Evolutionary conservation across 2,329 filamentous ascomycete species (phyloP).

Genomic region (Calonectria naviculata): DNA sequence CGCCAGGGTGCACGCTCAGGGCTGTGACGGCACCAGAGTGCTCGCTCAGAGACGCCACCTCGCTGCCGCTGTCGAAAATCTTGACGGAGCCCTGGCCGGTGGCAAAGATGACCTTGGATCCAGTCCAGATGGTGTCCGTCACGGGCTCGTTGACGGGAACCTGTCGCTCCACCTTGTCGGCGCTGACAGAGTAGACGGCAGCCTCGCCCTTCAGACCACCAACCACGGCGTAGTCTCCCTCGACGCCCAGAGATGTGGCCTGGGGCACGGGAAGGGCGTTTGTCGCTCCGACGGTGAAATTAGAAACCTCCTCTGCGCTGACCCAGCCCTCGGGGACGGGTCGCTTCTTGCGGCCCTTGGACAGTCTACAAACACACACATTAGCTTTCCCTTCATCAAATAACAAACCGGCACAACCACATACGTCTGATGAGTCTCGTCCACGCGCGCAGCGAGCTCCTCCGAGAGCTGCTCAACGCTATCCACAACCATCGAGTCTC

Average conservation of each 20-base stretch:
- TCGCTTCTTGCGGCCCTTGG: conserved; percentile 90
- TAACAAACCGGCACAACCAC: conserved; percentile 45
- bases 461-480: conserved; percentile 77
- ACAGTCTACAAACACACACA: conserved; percentile 68
- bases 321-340: conserved; percentile 88
- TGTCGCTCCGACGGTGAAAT: conserved; percentile 57
- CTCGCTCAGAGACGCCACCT: conserved; percentile 77
- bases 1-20: conserved; percentile 84
- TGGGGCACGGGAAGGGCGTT: conserved; percentile 60
- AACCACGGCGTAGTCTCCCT: conserved; percentile 75
- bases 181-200: conserved; percentile 79
- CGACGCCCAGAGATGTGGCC: conserved; percentile 60
- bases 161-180: conserved; percentile 74
- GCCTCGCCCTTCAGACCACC: conserved; percentile 81
- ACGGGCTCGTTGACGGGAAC: conserved; percentile 76
- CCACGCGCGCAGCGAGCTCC: conserved; percentile 76
- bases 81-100: conserved; percentile 84
- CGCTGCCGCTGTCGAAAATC: conserved; percentile 78
- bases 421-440: conserved; percentile 83
- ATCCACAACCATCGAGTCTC: conserved; percentile 95
- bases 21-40: conserved; percentile 86
- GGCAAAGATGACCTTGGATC: conserved; percentile 75
- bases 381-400: conserved; percentile 18
- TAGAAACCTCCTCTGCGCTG: conserved; percentile 74
- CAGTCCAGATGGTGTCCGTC: conserved; percentile 73